phyloP scores from a whole-genome alignment of 2,329 filamentous ascomycete species.

The Epichloe hybrida region DNA sequence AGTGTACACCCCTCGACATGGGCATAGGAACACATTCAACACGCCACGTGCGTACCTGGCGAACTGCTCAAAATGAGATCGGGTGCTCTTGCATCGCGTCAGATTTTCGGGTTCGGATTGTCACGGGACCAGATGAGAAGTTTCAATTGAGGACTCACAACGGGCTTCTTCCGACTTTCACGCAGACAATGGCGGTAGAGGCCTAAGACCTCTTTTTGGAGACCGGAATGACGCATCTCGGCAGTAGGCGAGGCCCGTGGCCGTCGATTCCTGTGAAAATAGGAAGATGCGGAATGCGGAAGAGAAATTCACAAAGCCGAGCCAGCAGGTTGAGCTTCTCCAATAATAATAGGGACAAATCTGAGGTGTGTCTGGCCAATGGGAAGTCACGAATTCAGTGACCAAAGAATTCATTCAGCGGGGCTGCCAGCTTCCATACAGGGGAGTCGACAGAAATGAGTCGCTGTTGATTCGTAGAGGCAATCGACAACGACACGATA shows the following conservation, averaged over 20 bases:
- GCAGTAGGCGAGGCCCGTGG: background rate
- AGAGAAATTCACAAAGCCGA: background rate
- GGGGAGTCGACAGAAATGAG: too few relatives aligned
- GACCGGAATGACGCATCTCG: slow-evolving; percentile 12
- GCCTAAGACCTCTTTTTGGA: slow-evolving; percentile 6
- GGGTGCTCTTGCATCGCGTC: slow-evolving; percentile 4
- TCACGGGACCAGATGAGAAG: background rate
- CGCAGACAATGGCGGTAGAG: slow-evolving; percentile 78
- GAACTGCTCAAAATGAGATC: slow-evolving; percentile 47
- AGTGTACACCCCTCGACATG: background rate
- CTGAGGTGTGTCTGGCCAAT: background rate
- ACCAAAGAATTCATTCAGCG: too few relatives aligned
- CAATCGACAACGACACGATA: too few relatives aligned
- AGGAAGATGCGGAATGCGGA: background rate
- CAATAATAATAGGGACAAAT: too few relatives aligned
- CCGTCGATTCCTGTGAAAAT: background rate
- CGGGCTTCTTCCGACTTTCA: slow-evolving; percentile 67
- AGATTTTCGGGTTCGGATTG: background rate
- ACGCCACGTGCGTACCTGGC: slow-evolving; percentile 35
- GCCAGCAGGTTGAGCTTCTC: too few relatives aligned
- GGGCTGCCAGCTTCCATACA: too few relatives aligned
- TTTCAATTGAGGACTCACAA: slow-evolving; percentile 29
- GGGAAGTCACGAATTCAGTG: background rate
- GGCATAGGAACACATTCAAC: background rate
- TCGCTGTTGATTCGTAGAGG: too few relatives aligned